phyloP scores from a whole-genome alignment of 306 rosid genomes.

The Echinosophora koreensis region DNA sequence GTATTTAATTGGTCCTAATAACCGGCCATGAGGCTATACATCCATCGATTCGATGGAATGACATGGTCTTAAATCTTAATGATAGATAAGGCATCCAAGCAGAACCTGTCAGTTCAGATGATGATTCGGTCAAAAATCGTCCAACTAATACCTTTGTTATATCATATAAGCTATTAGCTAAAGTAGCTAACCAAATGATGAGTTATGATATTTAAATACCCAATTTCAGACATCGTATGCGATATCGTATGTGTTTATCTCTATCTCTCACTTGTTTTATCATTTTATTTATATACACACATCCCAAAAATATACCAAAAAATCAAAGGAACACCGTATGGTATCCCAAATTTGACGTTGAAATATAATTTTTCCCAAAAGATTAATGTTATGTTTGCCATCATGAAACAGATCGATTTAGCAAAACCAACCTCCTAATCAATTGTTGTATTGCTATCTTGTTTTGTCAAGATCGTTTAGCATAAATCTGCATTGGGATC shows the following conservation, averaged over 20 bases:
- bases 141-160: slow-evolving; percentile 39
- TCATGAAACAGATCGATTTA: slow-evolving; percentile 32
- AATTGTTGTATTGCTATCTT: slow-evolving; percentile 16
- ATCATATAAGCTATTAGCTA: no score
- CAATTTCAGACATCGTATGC: no score
- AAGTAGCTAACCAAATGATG: no score
- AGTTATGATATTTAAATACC: no score
- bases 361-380: no score
- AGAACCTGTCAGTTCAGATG: slow-evolving; percentile 44
- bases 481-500: slow-evolving; percentile 1
- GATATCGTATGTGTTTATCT: no score
- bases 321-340: no score
- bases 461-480: slow-evolving; percentile 36
- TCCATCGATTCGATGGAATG: background rate
- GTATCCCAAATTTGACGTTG: no score
- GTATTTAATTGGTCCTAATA: slow-evolving; percentile 15
- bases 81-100: slow-evolving; percentile 48
- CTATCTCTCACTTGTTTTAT: no score
- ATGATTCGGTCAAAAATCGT: slow-evolving; percentile 56
- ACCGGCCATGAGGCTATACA: background rate
- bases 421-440: slow-evolving; percentile 21
- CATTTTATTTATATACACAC: no score
- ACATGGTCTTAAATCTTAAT: slow-evolving; percentile 25
- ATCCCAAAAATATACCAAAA: no score
- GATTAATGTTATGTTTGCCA: no score